Evolutionary conservation across 495 filamentous ascomycete genomes (phyloP).

Genomic region (Parmelia sp.): DNA sequence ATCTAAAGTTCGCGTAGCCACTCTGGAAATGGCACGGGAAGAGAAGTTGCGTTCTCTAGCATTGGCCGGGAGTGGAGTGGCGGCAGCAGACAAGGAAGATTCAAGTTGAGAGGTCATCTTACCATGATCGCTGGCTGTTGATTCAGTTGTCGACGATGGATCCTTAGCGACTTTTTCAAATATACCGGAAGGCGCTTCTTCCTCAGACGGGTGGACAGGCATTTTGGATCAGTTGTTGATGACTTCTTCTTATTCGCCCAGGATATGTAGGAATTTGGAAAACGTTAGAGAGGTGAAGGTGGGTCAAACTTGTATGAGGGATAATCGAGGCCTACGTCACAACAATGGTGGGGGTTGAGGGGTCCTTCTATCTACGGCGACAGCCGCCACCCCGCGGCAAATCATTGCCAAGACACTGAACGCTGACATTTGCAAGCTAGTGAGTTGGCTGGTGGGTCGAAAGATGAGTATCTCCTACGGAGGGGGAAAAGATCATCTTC

Average conservation of each 20-base stretch:
- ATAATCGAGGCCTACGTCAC: neutral
- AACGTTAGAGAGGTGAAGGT: neutral
- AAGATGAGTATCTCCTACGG: too few species aligned
- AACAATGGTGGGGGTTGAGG: neutral
- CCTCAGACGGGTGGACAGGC: constrained; percentile 39
- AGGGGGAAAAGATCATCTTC: too few species aligned
- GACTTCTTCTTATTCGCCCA: too few species aligned
- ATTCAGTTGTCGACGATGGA: constrained; percentile 27
- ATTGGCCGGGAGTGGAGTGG: neutral
- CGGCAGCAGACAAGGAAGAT: neutral
- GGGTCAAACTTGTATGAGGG: neutral
- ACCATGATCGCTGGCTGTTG: constrained; percentile 29
- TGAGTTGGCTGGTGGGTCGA: too few species aligned
- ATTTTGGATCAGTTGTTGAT: constrained; percentile 22
- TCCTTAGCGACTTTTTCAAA: constrained; percentile 31
- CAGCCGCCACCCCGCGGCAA: neutral
- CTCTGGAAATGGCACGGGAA: too few species aligned
- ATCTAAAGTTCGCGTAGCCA: neutral
- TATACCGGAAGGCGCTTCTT: constrained; percentile 31
- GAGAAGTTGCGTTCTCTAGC: neutral
- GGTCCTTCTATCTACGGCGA: neutral
- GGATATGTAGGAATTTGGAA: neutral
- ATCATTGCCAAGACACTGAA: neutral
- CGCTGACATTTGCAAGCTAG: neutral
- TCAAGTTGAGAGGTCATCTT: neutral